Evolutionary conservation across 371 early-diverging fungal genomes (phyloP).

Genomic region (Actinomucor elegans): DNA sequence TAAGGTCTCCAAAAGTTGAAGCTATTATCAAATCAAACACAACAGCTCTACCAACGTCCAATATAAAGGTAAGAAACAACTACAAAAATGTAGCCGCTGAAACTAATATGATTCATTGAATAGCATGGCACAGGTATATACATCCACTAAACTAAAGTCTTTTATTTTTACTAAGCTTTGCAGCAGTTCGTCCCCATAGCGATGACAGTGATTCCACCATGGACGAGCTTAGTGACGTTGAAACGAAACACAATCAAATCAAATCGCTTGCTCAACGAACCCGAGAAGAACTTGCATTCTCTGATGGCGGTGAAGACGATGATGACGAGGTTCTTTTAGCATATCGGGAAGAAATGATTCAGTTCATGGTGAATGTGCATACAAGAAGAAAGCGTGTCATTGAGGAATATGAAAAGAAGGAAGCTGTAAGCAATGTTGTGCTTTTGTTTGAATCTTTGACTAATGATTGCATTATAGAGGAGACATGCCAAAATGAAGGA

Average conservation of each 20-base stretch:
- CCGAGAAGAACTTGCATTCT: constrained; percentile 23
- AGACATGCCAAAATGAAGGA: constrained; percentile 31
- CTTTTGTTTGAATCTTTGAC: neutral
- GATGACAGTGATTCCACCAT: constrained; percentile 18
- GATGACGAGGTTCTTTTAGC: constrained; percentile 37
- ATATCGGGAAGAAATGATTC: constrained; percentile 37
- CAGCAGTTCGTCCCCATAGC: neutral
- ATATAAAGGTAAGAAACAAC: neutral
- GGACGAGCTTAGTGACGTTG: constrained; percentile 28
- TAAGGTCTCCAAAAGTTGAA: constrained; percentile 6
- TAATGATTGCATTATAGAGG: constrained; percentile 11
- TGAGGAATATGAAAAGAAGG: constrained; percentile 45
- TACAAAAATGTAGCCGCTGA: too few relatives aligned
- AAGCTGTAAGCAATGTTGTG: constrained; percentile 24
- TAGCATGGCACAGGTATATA: too few relatives aligned
- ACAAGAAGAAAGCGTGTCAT: constrained; percentile 32
- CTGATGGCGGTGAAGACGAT: constrained; percentile 30
- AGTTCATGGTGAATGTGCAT: constrained; percentile 48
- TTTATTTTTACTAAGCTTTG: too few relatives aligned
- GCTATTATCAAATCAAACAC: too few relatives aligned
- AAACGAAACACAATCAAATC: neutral
- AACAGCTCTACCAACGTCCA: too few relatives aligned
- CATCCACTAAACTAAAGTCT: too few relatives aligned
- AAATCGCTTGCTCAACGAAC: constrained; percentile 20
- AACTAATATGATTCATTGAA: too few relatives aligned